Evolutionary conservation across 495 filamentous ascomycete species (phyloP).

Genomic region (Glarea lozoyensis): DNA sequence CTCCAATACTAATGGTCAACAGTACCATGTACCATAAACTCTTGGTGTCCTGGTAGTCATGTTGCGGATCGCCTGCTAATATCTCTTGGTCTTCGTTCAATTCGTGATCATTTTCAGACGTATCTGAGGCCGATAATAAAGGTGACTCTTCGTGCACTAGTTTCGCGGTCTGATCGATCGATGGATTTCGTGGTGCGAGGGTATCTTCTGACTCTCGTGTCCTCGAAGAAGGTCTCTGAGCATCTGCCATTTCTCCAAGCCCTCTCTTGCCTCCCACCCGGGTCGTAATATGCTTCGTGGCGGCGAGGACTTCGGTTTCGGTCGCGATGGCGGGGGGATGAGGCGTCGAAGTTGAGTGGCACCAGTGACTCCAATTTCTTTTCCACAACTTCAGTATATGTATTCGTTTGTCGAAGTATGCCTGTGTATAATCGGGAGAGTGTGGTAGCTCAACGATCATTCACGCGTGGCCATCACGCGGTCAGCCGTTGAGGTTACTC

Average conservation of each 20-base stretch:
- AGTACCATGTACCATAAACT: conserved; percentile 75
- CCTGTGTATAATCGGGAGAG: too few relatives aligned
- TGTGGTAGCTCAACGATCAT: too few relatives aligned
- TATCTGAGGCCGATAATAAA: conserved; percentile 38
- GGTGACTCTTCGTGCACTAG: conserved; percentile 46
- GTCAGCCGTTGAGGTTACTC: too few relatives aligned
- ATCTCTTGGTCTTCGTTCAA: conserved; percentile 27
- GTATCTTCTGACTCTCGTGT: neutral
- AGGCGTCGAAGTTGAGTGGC: too few relatives aligned
- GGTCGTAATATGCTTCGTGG: too few relatives aligned
- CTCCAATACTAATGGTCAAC: conserved; percentile 74
- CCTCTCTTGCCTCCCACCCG: neutral
- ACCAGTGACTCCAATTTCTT: too few relatives aligned
- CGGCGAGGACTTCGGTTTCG: too few relatives aligned
- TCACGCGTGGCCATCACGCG: too few relatives aligned
- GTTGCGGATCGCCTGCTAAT: conserved; percentile 26
- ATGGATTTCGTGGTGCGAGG: neutral
- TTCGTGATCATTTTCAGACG: conserved; percentile 32
- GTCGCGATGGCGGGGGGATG: too few relatives aligned
- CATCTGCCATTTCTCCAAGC: too few relatives aligned
- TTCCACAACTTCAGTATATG: too few relatives aligned
- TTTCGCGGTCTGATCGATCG: conserved; percentile 5
- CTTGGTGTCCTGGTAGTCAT: conserved; percentile 52
- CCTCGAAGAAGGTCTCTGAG: conserved; percentile 2
- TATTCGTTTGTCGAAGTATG: too few relatives aligned